Conservation (phyloP, 345 rosid genomes). For the Kandelia obovata region DNA sequence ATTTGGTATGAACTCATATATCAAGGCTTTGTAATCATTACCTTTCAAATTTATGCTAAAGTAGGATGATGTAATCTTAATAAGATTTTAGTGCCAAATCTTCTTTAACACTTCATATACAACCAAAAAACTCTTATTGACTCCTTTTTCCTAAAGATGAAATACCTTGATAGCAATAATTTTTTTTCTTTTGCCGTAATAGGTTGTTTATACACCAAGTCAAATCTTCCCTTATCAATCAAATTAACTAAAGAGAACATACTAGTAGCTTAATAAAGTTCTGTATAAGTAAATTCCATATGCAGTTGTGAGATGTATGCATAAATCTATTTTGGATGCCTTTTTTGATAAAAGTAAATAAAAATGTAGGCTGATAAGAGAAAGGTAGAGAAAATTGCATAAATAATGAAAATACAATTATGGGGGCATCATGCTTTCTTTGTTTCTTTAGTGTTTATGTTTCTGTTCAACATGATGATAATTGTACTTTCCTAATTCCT, state of each 20-base stretch:
- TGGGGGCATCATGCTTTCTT: too few relatives aligned
- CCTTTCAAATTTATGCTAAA: constrained; percentile 4
- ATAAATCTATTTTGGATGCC: neutral
- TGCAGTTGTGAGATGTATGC: neutral
- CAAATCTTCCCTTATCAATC: constrained; percentile 5
- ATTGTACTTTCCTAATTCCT: neutral
- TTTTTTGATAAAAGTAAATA: neutral
- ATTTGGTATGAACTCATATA: constrained; percentile 7
- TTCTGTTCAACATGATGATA: neutral
- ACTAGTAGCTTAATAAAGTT: neutral
- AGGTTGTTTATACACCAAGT: constrained; percentile 7
- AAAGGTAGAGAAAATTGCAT: neutral
- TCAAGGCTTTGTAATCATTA: constrained; percentile 7
- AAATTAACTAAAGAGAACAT: constrained; percentile 4
- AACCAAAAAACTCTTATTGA: neutral
- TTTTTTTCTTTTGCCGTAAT: neutral
- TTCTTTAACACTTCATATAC: constrained; percentile 10
- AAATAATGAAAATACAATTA: neutral
- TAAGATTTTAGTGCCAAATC: constrained; percentile 7
- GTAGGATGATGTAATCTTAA: neutral
- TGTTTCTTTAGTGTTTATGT: neutral
- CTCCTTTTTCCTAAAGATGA: constrained; percentile 5
- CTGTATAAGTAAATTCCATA: neutral
- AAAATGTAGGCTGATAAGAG: neutral
- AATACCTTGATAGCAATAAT: constrained; percentile 6